Evolutionary conservation across 1,284 basidiomycete species (phyloP).

Genomic region (Trametes pubescens): DNA sequence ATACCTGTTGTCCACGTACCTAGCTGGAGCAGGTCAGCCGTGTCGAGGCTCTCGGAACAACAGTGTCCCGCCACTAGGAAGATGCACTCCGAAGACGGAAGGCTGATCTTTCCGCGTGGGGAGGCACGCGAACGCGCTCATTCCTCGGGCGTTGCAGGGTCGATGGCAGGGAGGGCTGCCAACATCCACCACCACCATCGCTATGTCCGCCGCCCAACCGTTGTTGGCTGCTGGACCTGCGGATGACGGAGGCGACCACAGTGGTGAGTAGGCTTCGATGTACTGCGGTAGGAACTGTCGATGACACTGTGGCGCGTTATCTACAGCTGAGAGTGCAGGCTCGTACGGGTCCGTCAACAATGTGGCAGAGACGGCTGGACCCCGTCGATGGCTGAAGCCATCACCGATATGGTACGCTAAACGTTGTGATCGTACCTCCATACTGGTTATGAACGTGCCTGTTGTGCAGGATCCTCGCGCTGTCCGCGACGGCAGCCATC

Average conservation of each 20-base stretch:
- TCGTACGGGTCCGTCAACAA: neutral
- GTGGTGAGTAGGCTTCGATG: neutral
- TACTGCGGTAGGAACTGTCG: neutral
- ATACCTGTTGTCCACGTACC: neutral
- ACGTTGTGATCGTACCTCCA: neutral
- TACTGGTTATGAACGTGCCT: neutral
- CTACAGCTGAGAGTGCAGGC: neutral
- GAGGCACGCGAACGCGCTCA: neutral
- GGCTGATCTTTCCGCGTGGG: neutral
- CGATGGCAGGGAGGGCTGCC: neutral
- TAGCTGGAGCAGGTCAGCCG: neutral
- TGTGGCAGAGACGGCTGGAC: neutral
- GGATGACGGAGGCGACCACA: constrained; percentile 5
- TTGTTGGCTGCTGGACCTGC: constrained; percentile 8
- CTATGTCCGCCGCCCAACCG: constrained; percentile 24
- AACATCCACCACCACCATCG: constrained; percentile 1
- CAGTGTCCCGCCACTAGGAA: neutral
- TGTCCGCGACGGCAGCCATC: constrained; percentile 56
- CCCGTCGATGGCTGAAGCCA: constrained; percentile 21
- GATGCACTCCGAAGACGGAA: neutral
- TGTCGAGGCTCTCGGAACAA: neutral
- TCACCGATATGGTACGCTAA: constrained; percentile 25
- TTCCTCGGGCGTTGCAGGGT: neutral
- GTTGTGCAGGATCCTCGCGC: constrained; percentile 51
- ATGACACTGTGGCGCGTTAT: neutral